Evolutionary conservation across 257 asterid species (phyloP).

Genomic region (Solanum clarkiae): DNA sequence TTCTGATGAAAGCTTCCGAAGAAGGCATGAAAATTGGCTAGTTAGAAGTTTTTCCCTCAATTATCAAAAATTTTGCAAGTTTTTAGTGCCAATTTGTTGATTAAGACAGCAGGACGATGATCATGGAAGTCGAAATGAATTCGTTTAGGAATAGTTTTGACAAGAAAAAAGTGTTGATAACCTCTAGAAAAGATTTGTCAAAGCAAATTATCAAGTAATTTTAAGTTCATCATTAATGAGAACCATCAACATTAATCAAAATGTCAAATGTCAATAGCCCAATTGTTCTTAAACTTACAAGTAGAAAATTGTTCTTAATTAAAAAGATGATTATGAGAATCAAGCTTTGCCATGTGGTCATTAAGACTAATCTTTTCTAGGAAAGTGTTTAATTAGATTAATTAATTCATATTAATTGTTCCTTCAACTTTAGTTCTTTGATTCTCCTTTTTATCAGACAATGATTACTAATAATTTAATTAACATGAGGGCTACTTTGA

Average conservation of each 20-base stretch:
- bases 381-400: not conserved
- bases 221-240: not conserved
- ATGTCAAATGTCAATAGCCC: not conserved
- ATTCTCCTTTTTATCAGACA: not conserved
- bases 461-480: not conserved
- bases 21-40: not conserved
- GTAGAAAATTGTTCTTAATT: not conserved
- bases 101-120: not conserved
- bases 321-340: not conserved
- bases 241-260: not conserved
- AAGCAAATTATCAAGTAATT: not conserved
- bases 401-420: not conserved
- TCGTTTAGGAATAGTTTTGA: not conserved
- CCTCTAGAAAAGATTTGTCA: not conserved
- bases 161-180: too few species aligned
- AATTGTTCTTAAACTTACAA: not conserved
- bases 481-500: not conserved
- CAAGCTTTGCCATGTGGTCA: not conserved
- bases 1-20: not conserved
- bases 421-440: not conserved
- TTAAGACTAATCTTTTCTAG: not conserved
- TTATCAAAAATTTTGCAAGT: not conserved
- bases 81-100: not conserved
- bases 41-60: not conserved
- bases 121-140: not conserved